Base-by-base conservation (phyloP, 768 basidiomycete genomes). In the Mycena polygramma region DNA sequence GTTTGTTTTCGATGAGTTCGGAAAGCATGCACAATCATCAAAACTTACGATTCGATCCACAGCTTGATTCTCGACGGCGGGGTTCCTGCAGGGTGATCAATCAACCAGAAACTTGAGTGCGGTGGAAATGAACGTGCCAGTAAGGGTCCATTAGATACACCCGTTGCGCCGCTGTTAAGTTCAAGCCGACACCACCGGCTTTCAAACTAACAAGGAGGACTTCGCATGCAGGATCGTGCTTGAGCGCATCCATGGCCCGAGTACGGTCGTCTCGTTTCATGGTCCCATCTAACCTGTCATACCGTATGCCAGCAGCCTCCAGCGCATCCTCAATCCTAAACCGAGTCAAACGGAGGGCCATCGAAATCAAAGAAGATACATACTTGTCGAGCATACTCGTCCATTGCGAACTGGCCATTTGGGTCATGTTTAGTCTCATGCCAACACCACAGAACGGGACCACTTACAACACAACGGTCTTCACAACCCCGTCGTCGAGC, bases 71-170 rank as follows among this genome's bases (percentile, higher is more conserved):
- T 99, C 96, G 7, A 97, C 96, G 22, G 96, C 96, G 19, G 96
- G 96, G 75, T 98, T 98, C 96, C 94, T 96, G 74, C 8, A 52
- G 43, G 22, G 41, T 69, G 48, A 61, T 45, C 45, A 60, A 37
- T 10, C 30, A 6, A 71, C 54, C 9, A 26, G 24, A 46, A 54
- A 36, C 20, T 57, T 69, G 71, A 30, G 64, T 70, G 61, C 19
- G 30, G 7, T 22, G 26, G 52, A 54, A 54, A 49, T 53, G 17
- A 20, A 77, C 83, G 73, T 77, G 92, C 96, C 96, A 98, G 80
- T 98, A 98, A 49, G 96, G 96, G 82, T 98, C 96, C 91, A 99
- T 96, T 51, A 99, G 83, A 80, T 98, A 99, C 20, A 94, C 96
- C 63, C 92, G 94, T 77, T 92, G 94, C 55, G 97, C 98, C 20